Conservation (phyloP, 768 basidiomycete species). For the Suillus brevipes region DNA sequence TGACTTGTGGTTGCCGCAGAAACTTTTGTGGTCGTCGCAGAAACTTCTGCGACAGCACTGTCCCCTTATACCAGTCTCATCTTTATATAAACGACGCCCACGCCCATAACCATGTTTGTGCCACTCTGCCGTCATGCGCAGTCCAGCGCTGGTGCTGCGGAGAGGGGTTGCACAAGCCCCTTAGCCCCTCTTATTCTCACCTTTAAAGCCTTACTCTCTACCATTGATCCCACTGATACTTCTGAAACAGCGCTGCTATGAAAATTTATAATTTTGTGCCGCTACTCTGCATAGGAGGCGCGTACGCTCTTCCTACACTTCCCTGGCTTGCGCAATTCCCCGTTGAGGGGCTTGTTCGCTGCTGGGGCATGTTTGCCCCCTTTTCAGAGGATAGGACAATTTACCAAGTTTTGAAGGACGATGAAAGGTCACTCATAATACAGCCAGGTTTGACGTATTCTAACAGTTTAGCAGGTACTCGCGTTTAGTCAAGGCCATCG, state of each 20-base stretch:
- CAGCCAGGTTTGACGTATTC: background rate
- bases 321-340: constrained; percentile 27
- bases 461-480: constrained; percentile 34
- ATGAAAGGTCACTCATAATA: constrained; percentile 8
- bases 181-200: background rate
- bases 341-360: constrained; percentile 12
- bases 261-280: constrained; percentile 13
- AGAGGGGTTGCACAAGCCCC: constrained; percentile 10
- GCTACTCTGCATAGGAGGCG: constrained; percentile 16
- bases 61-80: no score
- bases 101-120: background rate
- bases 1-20: background rate
- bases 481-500: constrained; percentile 40
- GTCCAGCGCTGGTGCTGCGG: constrained; percentile 10
- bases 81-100: background rate
- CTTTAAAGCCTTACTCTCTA: background rate
- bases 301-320: constrained; percentile 21
- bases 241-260: constrained; percentile 14
- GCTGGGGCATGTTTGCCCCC: constrained; percentile 7
- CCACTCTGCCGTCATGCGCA: background rate
- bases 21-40: background rate
- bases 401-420: constrained; percentile 28
- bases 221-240: background rate
- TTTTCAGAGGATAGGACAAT: constrained; percentile 23
- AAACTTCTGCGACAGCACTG: constrained; percentile 1